phyloP scores from a whole-genome alignment of 2,329 filamentous ascomycete genomes.

The Calonectria leucothoes region DNA sequence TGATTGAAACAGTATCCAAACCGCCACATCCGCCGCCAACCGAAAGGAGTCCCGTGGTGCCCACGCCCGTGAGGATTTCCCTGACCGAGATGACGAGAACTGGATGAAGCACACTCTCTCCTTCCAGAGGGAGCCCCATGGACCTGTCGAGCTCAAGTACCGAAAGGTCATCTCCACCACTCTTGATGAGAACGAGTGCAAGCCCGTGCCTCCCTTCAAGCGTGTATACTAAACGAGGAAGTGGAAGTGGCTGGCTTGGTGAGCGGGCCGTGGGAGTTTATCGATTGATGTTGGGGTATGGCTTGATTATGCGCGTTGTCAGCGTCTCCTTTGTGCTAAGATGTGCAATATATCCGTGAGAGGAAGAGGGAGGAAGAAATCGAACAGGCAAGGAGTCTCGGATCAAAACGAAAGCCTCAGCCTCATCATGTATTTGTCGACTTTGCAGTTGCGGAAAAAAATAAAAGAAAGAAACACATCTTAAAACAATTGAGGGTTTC shows the following conservation, averaged over 20 bases:
- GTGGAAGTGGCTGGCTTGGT: slow-evolving; percentile 6
- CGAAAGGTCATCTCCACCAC: slow-evolving; percentile 84
- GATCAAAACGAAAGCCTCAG: slow-evolving; percentile 10
- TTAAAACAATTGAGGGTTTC: neutral
- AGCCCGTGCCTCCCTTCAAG: slow-evolving; percentile 96
- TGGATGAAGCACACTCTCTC: slow-evolving; percentile 99
- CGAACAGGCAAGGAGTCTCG: slow-evolving; percentile 15
- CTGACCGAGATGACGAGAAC: slow-evolving; percentile 92
- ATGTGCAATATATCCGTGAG: slow-evolving; percentile 44
- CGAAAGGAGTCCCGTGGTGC: slow-evolving; percentile 98
- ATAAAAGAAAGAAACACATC: slow-evolving; percentile 14
- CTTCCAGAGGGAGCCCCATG: slow-evolving; percentile 94
- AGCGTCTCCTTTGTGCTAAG: slow-evolving; percentile 44
- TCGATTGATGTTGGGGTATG: slow-evolving; percentile 39
- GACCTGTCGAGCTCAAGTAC: slow-evolving; percentile 87
- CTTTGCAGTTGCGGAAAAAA: slow-evolving; percentile 21
- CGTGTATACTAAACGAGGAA: slow-evolving; percentile 76
- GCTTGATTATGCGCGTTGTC: slow-evolving; percentile 38
- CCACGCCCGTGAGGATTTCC: slow-evolving; percentile 96
- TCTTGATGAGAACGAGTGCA: slow-evolving; percentile 95
- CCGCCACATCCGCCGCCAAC: slow-evolving; percentile 88
- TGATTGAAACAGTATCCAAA: slow-evolving; percentile 75
- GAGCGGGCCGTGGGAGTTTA: slow-evolving; percentile 31
- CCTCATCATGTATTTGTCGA: slow-evolving; percentile 24
- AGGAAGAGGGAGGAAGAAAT: neutral